Conservation (phyloP, 2,329 filamentous ascomycete genomes). For the Colletotrichum viniferum region DNA sequence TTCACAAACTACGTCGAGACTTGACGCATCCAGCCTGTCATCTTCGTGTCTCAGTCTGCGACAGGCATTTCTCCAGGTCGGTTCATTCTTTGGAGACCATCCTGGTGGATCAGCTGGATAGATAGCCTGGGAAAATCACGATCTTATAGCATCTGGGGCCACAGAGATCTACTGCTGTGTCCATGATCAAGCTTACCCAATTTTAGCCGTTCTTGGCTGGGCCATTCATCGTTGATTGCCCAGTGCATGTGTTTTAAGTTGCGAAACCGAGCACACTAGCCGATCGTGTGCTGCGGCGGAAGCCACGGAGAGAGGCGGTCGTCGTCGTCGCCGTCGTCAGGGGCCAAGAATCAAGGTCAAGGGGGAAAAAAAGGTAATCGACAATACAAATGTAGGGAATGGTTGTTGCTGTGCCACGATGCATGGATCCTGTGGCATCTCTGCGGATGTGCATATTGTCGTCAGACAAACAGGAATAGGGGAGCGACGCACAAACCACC, state of each 20-base stretch:
- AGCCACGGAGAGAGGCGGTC: background rate
- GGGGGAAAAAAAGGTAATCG: background rate
- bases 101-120: background rate
- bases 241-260: background rate
- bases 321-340: background rate
- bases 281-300: background rate
- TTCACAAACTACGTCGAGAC: background rate
- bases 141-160: background rate
- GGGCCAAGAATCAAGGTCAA: background rate
- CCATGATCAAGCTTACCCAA: background rate
- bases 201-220: background rate
- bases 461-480: background rate
- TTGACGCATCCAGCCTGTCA: background rate
- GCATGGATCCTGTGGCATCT: background rate
- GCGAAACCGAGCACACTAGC: background rate
- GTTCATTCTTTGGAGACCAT: background rate
- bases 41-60: background rate
- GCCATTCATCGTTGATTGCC: background rate
- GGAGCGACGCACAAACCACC: background rate
- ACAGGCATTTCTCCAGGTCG: background rate
- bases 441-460: background rate
- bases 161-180: background rate
- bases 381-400: background rate
- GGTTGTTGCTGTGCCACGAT: background rate
- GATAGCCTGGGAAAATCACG: background rate